These are phyloP conservation scores for Boletus coccyginus DNA, from an alignment of 768 basidiomycete species.

Conservation along the genomic window DNA sequence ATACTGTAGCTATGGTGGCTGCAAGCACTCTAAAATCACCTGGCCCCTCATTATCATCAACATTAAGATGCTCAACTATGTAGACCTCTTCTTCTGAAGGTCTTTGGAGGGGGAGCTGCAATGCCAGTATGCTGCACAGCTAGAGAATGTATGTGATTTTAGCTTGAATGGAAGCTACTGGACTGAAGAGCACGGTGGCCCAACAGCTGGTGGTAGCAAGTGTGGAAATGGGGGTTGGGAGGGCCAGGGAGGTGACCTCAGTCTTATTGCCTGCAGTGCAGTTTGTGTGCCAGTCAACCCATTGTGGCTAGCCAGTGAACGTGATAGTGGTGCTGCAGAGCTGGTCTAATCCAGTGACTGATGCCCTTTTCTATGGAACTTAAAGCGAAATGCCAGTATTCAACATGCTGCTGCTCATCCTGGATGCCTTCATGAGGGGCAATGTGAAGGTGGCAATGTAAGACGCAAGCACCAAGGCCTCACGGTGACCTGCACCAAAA, in stretches of 20 bases:
- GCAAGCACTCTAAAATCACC: not conserved
- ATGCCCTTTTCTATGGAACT: not conserved
- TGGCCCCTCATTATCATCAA: not conserved
- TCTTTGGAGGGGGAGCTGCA: not conserved
- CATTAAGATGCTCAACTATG: not conserved
- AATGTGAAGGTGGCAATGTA: no score
- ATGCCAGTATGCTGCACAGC: not conserved
- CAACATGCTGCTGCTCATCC: no score
- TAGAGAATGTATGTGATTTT: no score
- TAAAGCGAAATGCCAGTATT: not conserved
- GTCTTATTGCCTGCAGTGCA: not conserved
- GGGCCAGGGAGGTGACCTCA: not conserved
- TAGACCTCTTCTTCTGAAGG: no score
- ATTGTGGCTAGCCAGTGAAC: not conserved
- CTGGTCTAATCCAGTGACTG: not conserved
- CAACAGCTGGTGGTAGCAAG: no score
- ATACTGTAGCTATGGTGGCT: not conserved
- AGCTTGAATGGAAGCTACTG: no score
- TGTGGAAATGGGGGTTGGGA: no score
- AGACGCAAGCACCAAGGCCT: no score
- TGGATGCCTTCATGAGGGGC: no score
- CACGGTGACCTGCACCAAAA: no score
- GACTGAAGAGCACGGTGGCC: no score
- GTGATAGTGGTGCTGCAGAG: not conserved
- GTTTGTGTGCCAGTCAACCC: fast-evolving